phyloP scores from a whole-genome alignment of 352 stramenopile genomes.

The Thraustotheca clavata region DNA sequence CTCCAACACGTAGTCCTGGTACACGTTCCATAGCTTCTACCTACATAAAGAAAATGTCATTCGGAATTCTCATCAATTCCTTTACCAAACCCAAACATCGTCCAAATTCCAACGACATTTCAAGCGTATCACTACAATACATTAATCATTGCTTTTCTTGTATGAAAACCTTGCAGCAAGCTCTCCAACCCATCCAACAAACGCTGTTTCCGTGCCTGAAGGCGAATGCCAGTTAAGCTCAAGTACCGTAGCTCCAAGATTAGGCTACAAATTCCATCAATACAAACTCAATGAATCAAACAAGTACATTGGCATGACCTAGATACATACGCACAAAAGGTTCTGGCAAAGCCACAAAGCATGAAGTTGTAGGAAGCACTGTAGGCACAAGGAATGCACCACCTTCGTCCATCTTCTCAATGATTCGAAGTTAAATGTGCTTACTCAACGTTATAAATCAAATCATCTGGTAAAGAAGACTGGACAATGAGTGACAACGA shows the following conservation, averaged over 20 bases:
- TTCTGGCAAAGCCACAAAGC: constrained; percentile 63
- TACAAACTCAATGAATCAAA: neutral
- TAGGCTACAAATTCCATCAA: constrained; percentile 24
- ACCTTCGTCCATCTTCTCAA: constrained; percentile 6
- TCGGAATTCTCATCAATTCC: constrained; percentile 4
- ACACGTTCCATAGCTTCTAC: constrained; percentile 49
- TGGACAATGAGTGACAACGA: constrained; percentile 27
- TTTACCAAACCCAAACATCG: constrained; percentile 69
- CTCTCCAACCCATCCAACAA: constrained; percentile 15
- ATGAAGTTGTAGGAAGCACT: constrained; percentile 51
- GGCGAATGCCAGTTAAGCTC: constrained; percentile 1
- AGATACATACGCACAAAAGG: constrained; percentile 62
- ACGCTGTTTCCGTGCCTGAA: neutral
- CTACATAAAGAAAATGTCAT: constrained; percentile 6
- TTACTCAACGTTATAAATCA: too few relatives aligned
- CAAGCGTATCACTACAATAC: constrained; percentile 57
- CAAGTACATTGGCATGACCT: neutral
- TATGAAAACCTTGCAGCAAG: neutral
- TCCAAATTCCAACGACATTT: constrained; percentile 76
- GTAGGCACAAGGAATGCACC: constrained; percentile 54
- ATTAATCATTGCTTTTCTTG: neutral
- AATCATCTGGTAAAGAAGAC: neutral
- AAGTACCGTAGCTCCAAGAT: constrained; percentile 45
- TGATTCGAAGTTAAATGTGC: too few relatives aligned
- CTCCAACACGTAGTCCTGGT: constrained; percentile 51